Evolutionary conservation across 208 protist species (phyloP), one percentile per base, ranked within the genome.

Genomic region (Wallacemonas sp.): DNA sequence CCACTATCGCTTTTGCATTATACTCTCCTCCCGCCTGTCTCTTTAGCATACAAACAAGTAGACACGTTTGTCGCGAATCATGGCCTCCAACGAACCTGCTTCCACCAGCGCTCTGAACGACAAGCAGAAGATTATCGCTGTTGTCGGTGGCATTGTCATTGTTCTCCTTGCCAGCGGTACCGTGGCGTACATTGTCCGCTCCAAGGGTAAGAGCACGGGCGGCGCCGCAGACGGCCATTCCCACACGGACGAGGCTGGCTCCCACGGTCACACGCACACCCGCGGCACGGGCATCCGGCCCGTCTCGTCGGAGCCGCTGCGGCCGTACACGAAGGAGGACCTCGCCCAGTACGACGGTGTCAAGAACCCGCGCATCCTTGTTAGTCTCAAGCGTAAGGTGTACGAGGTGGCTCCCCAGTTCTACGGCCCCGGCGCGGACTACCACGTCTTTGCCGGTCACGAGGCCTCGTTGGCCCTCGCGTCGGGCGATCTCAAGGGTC

Each of bases 331-430:
- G 0, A 76, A 68, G 46, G 87, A 85, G 41, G 75, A 93, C 32
- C 78, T 95, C 0, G 16, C 27, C n/a, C 56, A 83, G 68, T 92
- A 79, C 67, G 75, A 93, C 66, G 90, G 90, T 48, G 75, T 85
- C 17, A 62, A 84, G 49, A 78, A 78, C 56, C 48, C 58, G 29
- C 76, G 76, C 26, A 87, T 96, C 63, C 77, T 89, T 16, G 65
- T 96, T 17, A 91, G 84, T 36, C 74, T 96, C 3, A 90, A 91
- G 74, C 73, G 78, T 44, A 83, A 87, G 64, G 90, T 96, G 32
- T 96, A 90, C 65, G 84, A 92, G 68, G 90, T 94, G 39, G 76
- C 84, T 0, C 82, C 83, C n/a, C 87, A 93, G 57, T 84, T 93
- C 38, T 96, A 96, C 64, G 90, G 90, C 14, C 85, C 80, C 2